These are phyloP conservation scores for Fusarium luffae DNA, from an alignment of 2,329 filamentous ascomycete species.

Conservation along the genomic window DNA sequence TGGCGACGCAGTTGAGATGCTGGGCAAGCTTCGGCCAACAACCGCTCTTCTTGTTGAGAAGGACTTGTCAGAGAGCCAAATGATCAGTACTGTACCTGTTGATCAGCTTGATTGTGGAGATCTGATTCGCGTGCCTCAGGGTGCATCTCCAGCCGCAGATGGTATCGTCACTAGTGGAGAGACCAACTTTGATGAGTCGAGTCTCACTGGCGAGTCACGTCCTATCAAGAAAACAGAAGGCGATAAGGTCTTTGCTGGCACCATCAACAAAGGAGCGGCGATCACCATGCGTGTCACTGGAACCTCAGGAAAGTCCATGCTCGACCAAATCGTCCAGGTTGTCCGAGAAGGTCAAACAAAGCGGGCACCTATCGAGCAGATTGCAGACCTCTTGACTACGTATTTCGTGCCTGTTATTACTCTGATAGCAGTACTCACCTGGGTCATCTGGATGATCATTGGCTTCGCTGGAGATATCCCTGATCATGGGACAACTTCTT, in stretches of 20 bases:
- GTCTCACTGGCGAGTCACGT: conserved; percentile 82
- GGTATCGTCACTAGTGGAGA: conserved; percentile 73
- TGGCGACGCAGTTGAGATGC: conserved; percentile 83
- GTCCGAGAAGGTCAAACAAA: conserved; percentile 82
- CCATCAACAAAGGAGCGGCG: conserved; percentile 75
- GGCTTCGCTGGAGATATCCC: conserved; percentile 70
- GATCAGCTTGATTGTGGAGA: conserved; percentile 82
- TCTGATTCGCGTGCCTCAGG: conserved; percentile 78
- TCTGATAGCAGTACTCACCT: conserved; percentile 75
- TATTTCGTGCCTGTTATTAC: conserved; percentile 83
- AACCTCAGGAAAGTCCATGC: conserved; percentile 75
- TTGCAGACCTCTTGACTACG: conserved; percentile 77
- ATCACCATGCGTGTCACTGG: conserved; percentile 73
- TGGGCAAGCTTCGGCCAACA: conserved; percentile 81
- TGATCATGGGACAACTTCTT: conserved; percentile 63
- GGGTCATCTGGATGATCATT: conserved; percentile 76
- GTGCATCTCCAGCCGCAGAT: conserved; percentile 86
- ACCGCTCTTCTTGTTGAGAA: conserved; percentile 77
- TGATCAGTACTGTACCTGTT: conserved; percentile 61
- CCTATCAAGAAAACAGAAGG: conserved; percentile 71
- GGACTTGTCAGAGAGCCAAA: conserved; percentile 49
- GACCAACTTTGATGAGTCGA: conserved; percentile 86
- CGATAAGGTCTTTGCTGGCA: conserved; percentile 77
- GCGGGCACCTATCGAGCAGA: conserved; percentile 78
- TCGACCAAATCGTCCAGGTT: conserved; percentile 81